Evolutionary conservation across 2,329 filamentous ascomycete genomes (phyloP), one percentile per base, ranked within the genome.

Genomic region (Aspergillus sp.): DNA sequence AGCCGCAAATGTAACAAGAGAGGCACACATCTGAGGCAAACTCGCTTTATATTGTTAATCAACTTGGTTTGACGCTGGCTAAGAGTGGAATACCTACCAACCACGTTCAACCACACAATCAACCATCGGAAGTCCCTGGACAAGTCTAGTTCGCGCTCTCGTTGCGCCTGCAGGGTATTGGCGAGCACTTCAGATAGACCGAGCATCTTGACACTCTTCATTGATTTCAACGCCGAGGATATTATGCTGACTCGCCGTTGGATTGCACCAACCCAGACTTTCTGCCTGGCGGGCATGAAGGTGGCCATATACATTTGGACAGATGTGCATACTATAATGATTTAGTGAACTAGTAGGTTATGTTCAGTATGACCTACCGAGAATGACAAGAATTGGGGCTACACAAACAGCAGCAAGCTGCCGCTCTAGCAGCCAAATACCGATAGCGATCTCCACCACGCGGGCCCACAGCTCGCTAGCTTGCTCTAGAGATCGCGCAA

Each of bases 341-440:
- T 4, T 53, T 32, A 53, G 49, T n/a, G 4, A 23, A n/a, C n/a
- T n/a, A n/a, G n/a, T n/a, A n/a, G n/a, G n/a, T n/a, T n/a, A n/a
- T n/a, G n/a, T n/a, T n/a, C n/a, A n/a, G n/a, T n/a, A n/a, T n/a
- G n/a, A 43, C 55, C n/a, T 58, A 61, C 59, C 2, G 7, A 49
- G 23, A 12, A 52, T 55, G 1, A 58, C 17, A 4, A 57, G 23
- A 5, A 55, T 19, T 1, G 55, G 55, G 12, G 50, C 55, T 0
- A 51, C 55, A n/a, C 55, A 58, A n/a, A 50, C 25, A 17, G 41
- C 49, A 28, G 30, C 59, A 12, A 61, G 30, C 15, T 61, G 59
- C 17, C 51, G 41, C n/a, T 50, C 43, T 21, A 61, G 36, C 2
- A 61, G 50, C 39, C 41, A 58, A 13, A 55, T 45, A 25, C 39